Percentiles rank a stretch among this genome's conserved stretches.
These are phyloP conservation scores for Pontederia crassipes DNA, from an alignment of 176 grass and related monocot species.

Conservation along the genomic window DNA sequence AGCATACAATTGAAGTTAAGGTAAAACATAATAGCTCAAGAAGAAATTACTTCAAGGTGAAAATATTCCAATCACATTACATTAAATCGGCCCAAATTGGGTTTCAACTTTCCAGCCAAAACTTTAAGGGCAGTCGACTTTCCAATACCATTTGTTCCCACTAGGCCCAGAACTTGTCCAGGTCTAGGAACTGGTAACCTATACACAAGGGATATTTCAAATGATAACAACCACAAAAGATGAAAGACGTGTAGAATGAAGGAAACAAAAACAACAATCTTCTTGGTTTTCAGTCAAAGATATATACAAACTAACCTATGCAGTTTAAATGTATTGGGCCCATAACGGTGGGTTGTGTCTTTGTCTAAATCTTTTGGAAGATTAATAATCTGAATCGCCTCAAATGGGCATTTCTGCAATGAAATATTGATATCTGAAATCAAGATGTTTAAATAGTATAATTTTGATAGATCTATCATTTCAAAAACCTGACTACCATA, in stretches of 20 bases:
- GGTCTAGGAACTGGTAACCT: constrained; percentile 77
- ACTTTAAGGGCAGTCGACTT: constrained; percentile 84
- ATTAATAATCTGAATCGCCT: constrained; percentile 88
- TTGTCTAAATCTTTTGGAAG: constrained; percentile 62
- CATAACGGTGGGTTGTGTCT: constrained; percentile 82
- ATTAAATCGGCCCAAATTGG: constrained; percentile 68
- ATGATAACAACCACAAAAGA: not conserved
- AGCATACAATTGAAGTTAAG: constrained; percentile 16
- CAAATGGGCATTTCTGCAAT: constrained; percentile 68
- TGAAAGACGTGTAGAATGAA: not conserved
- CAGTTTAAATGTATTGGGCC: constrained; percentile 81
- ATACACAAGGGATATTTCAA: not conserved
- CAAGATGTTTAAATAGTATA: too few relatives aligned
- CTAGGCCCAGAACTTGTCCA: constrained; percentile 70
- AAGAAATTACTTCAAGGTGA: constrained; percentile 3
- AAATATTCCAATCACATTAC: constrained; percentile 26
- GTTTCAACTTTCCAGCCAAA: constrained; percentile 55
- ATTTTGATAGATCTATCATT: too few relatives aligned
- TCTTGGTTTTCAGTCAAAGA: not conserved
- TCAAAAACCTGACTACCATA: constrained; percentile 1
- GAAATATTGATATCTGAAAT: constrained; percentile 1
- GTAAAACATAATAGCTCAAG: not conserved
- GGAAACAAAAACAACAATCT: not conserved
- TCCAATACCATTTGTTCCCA: constrained; percentile 85
- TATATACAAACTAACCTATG: constrained; percentile 39